phyloP scores from a whole-genome alignment of 805 yeast genomes.

The Ogataea paraovalis region DNA sequence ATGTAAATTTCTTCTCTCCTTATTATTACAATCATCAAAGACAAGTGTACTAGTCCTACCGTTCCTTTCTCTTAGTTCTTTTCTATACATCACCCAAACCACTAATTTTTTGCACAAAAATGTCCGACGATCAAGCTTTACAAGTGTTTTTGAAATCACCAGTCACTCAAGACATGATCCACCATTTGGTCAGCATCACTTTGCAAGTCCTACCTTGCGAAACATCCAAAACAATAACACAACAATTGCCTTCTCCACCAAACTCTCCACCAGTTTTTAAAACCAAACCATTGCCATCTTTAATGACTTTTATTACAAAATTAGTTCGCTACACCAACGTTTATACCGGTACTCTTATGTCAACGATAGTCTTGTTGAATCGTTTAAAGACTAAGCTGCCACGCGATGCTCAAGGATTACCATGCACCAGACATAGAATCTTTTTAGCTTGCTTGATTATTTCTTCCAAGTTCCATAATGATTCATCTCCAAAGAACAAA shows the following conservation, averaged over 20 bases:
- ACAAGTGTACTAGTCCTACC: background rate
- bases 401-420: constrained; percentile 67
- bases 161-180: constrained; percentile 71
- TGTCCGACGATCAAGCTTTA: constrained; percentile 55
- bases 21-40: background rate
- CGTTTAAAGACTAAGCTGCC: constrained; percentile 60
- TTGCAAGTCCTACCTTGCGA: constrained; percentile 65
- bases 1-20: background rate
- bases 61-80: background rate
- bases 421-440: constrained; percentile 77
- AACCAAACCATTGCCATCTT: constrained; percentile 54
- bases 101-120: constrained; percentile 7
- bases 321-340: constrained; percentile 73
- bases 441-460: constrained; percentile 70
- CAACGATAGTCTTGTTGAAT: constrained; percentile 66
- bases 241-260: constrained; percentile 31
- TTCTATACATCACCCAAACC: background rate
- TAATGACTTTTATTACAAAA: constrained; percentile 69
- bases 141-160: constrained; percentile 58
- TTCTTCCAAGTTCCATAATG: constrained; percentile 72
- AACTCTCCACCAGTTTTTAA: constrained; percentile 29
- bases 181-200: constrained; percentile 61
- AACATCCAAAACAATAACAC: constrained; percentile 33
- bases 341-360: constrained; percentile 74
- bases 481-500: constrained; percentile 69